phyloP scores from a whole-genome alignment of 495 filamentous ascomycete genomes.

The Daldinia bambusicola region DNA sequence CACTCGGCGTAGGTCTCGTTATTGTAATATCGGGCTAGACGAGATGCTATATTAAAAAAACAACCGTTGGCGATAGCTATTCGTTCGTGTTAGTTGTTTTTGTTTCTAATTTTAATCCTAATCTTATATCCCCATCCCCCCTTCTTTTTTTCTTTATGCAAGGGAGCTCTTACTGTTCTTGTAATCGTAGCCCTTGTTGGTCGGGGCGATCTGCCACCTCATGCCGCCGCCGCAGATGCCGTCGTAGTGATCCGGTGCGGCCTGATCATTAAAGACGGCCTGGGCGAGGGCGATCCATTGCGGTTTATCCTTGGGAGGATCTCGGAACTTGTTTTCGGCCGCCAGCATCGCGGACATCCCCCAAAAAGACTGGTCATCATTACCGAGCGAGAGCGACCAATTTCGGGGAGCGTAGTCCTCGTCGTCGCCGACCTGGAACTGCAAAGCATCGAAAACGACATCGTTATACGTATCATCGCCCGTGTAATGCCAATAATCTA shows the following conservation, averaged over 20 bases:
- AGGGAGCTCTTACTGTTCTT: constrained; percentile 72
- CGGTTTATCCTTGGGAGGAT: constrained; percentile 65
- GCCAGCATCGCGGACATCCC: constrained; percentile 78
- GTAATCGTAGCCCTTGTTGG: constrained; percentile 84
- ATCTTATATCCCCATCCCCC: not conserved
- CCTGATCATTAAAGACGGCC: constrained; percentile 80
- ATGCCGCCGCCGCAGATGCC: constrained; percentile 74
- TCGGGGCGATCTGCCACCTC: constrained; percentile 84
- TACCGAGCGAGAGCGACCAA: constrained; percentile 79
- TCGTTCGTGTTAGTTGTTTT: not conserved
- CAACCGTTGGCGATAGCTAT: constrained; percentile 78
- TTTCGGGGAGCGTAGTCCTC: constrained; percentile 76
- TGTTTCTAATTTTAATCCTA: not conserved
- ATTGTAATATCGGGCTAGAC: constrained; percentile 78
- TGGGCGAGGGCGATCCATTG: constrained; percentile 81
- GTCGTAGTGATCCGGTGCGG: constrained; percentile 67
- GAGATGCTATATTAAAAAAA: constrained; percentile 85
- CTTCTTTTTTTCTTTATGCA: not conserved
- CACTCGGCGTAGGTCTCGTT: constrained; percentile 82
- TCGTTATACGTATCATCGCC: constrained; percentile 77
- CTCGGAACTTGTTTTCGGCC: constrained; percentile 75
- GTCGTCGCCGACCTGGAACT: constrained; percentile 72
- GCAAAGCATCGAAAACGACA: constrained; percentile 68
- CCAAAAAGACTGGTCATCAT: constrained; percentile 87
- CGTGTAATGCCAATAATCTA: constrained; percentile 83